Conservation (phyloP, 2,329 filamentous ascomycete species). For the Rhynchosporium graminicola region DNA sequence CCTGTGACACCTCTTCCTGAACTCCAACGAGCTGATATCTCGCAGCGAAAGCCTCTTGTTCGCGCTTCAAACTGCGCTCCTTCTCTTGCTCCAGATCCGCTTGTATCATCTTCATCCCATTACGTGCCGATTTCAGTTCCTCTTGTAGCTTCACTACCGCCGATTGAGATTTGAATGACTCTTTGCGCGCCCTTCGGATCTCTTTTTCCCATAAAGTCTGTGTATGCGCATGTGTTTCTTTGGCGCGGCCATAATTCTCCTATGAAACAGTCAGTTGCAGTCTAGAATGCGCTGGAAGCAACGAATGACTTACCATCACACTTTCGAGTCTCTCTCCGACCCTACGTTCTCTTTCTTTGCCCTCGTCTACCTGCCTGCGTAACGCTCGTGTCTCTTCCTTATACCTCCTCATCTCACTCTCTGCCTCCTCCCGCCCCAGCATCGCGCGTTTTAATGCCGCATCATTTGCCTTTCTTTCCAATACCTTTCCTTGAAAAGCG, state of each 20-base stretch:
- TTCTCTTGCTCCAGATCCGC: conserved; percentile 64
- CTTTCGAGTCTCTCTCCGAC: conserved; percentile 67
- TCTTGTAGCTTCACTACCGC: conserved; percentile 70
- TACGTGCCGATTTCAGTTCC: conserved; percentile 64
- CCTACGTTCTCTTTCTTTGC: conserved; percentile 64
- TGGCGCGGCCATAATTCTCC: conserved; percentile 70
- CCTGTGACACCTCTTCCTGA: conserved; percentile 66
- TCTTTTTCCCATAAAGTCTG: conserved; percentile 74
- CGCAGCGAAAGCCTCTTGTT: conserved; percentile 69
- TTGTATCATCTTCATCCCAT: conserved; percentile 54
- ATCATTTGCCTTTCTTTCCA: conserved; percentile 65
- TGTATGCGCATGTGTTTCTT: conserved; percentile 68
- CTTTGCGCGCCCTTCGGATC: conserved; percentile 67
- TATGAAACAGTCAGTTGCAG: conserved; percentile 40
- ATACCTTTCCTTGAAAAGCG: conserved; percentile 55
- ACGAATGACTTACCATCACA: conserved; percentile 61
- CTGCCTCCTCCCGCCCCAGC: conserved; percentile 70
- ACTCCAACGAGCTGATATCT: conserved; percentile 65
- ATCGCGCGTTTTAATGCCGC: conserved; percentile 66
- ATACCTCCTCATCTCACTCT: conserved; percentile 64
- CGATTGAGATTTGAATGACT: conserved; percentile 74
- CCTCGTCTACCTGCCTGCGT: conserved; percentile 62
- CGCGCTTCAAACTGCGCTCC: conserved; percentile 59
- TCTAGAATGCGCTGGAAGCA: conserved; percentile 32
- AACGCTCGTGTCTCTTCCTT: conserved; percentile 61